These are phyloP conservation scores for Dryas alaskensis DNA, from an alignment of 306 rosid genomes.

Conservation along the genomic window DNA sequence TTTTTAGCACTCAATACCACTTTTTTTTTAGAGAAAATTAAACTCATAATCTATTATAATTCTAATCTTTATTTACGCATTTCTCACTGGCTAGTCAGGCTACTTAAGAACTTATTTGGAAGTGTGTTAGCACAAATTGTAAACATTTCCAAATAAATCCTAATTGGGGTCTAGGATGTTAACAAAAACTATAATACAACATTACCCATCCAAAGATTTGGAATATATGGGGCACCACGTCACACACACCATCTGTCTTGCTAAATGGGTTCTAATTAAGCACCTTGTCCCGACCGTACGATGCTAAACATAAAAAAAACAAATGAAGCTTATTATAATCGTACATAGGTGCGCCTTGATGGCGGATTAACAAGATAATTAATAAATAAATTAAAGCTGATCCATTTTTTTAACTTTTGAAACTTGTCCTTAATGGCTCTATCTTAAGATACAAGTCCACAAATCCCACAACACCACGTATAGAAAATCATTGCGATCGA, in stretches of 20 bases:
- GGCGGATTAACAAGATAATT: conserved; percentile 2
- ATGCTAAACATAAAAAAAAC: conserved; percentile 36
- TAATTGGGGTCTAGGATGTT: background rate
- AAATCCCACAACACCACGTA: conserved; percentile 43
- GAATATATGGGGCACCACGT: conserved; percentile 19
- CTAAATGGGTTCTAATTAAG: conserved; percentile 35
- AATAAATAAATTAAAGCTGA: conserved; percentile 22
- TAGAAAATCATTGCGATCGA: conserved; percentile 22
- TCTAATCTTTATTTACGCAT: too few species aligned
- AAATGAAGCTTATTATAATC: conserved; percentile 33
- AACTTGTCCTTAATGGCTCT: conserved; percentile 46
- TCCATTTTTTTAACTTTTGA: conserved; percentile 25
- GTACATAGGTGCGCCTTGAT: conserved; percentile 56
- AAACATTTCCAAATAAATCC: background rate
- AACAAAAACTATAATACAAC: background rate
- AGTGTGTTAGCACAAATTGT: too few species aligned
- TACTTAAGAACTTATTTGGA: too few species aligned
- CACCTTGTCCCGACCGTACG: conserved; percentile 54
- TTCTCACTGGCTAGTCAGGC: too few species aligned
- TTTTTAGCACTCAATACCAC: too few species aligned
- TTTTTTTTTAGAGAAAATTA: too few species aligned
- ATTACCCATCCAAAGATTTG: conserved; percentile 1
- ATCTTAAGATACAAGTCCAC: conserved; percentile 38
- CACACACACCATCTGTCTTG: conserved; percentile 21
- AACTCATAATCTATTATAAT: too few species aligned